Percentiles rank a stretch among this genome's conserved stretches.
Conservation (phyloP, 2,329 filamentous ascomycete genomes). For the Dissoconium aciculare region DNA sequence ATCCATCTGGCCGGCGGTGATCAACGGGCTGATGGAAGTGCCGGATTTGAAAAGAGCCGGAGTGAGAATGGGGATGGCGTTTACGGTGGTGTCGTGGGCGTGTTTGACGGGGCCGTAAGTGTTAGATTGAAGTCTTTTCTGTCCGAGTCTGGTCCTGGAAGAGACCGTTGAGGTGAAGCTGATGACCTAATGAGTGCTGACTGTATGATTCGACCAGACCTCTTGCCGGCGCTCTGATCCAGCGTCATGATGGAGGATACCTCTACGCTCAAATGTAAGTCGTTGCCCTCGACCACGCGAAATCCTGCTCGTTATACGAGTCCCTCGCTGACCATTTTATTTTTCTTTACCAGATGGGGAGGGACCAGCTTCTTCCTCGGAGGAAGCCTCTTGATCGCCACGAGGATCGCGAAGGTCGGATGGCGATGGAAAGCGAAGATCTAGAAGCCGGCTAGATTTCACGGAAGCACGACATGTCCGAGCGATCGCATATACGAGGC, state of each 20-base stretch:
- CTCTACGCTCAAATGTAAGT: constrained; percentile 28
- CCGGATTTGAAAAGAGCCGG: constrained; percentile 34
- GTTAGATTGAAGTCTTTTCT: not conserved
- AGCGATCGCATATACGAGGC: too few species aligned
- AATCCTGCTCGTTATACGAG: not conserved
- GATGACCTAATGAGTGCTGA: not conserved
- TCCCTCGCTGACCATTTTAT: not conserved
- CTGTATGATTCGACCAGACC: constrained; percentile 16
- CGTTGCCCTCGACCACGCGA: not conserved
- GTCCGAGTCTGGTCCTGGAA: not conserved
- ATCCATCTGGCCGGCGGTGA: constrained; percentile 30
- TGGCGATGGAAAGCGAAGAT: constrained; percentile 17
- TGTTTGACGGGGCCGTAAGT: constrained; percentile 29
- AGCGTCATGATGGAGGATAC: constrained; percentile 28
- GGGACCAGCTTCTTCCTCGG: constrained; percentile 21
- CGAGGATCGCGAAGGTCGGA: constrained; percentile 18
- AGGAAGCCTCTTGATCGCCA: constrained; percentile 14
- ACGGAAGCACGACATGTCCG: too few species aligned
- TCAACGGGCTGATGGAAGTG: constrained; percentile 27
- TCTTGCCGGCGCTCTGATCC: constrained; percentile 33
- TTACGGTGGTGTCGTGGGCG: constrained; percentile 31
- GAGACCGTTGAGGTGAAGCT: not conserved
- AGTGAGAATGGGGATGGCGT: constrained; percentile 35
- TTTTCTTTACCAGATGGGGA: constrained; percentile 21
- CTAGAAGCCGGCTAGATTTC: too few species aligned